These are phyloP conservation scores for Fraxinus baroniana DNA, from an alignment of 305 asterid species.

Conservation along the genomic window DNA sequence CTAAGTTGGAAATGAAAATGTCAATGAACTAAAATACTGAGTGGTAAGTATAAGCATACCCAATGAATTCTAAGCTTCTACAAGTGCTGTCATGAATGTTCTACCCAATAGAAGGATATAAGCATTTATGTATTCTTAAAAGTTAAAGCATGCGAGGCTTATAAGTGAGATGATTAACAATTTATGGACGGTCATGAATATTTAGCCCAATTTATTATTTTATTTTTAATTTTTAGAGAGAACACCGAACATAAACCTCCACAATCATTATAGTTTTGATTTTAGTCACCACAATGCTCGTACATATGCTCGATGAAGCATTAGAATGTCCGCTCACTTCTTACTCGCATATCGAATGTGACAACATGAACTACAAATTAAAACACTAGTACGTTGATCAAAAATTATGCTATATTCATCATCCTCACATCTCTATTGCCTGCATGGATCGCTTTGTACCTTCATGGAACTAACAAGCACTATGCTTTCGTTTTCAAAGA, in stretches of 20 bases:
- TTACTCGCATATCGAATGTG: background rate
- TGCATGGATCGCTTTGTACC: background rate
- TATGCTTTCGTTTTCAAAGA: background rate
- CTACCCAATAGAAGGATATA: background rate
- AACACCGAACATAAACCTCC: background rate
- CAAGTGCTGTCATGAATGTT: background rate
- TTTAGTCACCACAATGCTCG: background rate
- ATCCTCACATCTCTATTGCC: background rate
- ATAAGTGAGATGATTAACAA: background rate
- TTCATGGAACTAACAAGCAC: background rate
- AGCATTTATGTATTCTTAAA: background rate
- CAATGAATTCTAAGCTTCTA: background rate
- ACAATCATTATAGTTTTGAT: background rate
- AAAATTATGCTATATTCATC: background rate
- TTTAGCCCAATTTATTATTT: background rate
- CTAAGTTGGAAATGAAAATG: background rate
- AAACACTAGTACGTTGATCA: background rate
- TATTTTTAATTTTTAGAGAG: too few species aligned
- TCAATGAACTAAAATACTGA: background rate
- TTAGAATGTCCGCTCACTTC: background rate
- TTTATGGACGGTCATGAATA: background rate
- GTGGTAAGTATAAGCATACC: background rate
- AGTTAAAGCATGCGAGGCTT: background rate
- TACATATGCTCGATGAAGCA: background rate
- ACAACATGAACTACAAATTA: background rate